Evolutionary conservation across 768 basidiomycete species (phyloP), one percentile per base, ranked within the genome.

Genomic region (Agaricus blazei): DNA sequence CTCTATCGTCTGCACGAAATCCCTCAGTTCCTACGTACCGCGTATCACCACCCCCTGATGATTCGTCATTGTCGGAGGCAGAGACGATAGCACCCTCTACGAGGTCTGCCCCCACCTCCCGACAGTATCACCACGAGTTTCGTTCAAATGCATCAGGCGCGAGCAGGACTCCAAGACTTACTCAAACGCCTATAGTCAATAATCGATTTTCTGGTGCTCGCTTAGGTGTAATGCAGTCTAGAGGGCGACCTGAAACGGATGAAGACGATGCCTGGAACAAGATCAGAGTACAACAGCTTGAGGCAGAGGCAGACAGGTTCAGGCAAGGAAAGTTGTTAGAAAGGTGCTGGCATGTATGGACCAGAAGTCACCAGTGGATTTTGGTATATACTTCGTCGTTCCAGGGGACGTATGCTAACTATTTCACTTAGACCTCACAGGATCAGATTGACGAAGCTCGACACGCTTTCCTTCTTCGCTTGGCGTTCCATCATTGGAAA

Each of bases 241-340:
- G 75, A 47, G 76, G 70, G 60, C 76, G 73, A 11, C 81, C 73
- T 59, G 70, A 75, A n/a, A 68, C 83, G 19, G 83, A 87, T 61
- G 82, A 87, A 63, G 82, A 87, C 52, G 85, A 88, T 55, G 85
- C 85, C 0, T 93, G 89, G 88, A 83, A 84, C 60, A 88, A 84
- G 59, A 83, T 90, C 34, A 77, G 79, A 63, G 80, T 86, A 75
- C 76, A 80, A 45, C 80, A 81, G 61, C 83, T 89, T 59, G 85
- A 91, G 63, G 73, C 78, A 60, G 79, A 82, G 28, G 92, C 92
- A 19, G 88, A 85, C 65, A 73, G 74, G 53, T 91, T 85, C 67
- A 75, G 85, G 43, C 72, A 81, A 29, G 80, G 84, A 50, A 77
- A 75, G 50, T 69, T 93, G 54, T 50, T 90, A 27, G 83, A 85